Base-by-base conservation (phyloP, 225 moss, liverwort and hornwort genomes). In the Anthoceros angustus region DNA sequence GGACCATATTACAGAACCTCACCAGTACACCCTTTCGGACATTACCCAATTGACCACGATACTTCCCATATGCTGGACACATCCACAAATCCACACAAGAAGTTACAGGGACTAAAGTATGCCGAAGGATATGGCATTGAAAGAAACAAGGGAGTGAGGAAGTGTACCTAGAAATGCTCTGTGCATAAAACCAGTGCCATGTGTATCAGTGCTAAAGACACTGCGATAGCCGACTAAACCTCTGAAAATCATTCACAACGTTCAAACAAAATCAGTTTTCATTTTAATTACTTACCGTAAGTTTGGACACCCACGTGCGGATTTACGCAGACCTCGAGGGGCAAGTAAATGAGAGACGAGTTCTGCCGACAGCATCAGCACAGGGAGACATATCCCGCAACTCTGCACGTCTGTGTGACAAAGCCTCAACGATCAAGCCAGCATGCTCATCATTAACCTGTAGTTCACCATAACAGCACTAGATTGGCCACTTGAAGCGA, bases 101-200 rank as follows among this genome's bases (percentile, higher is more conserved):
- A 61, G 49, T 7, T 11, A 20, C 12, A 68, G 10, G 38, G 26
- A 61, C 10, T 48, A 39, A 14, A 1, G n/a, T 45, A 42, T 11
- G 18, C 41, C 39, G 8, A 6, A 64, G 32, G 10, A 21, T 64
- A 15, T 26, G 12, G 32, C 26, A 42, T 40, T 60, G 16, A 40
- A 62, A 21, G 42, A 40, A 41, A 42, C 16, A 25, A 64, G 63
- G 25, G 41, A 64, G 55, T 14, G 1, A 63, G 68, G 41, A 38
- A 71, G 10, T 72, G 61, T 72, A 82, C 81, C 80, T 5, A 95
- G 75, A 41, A 95, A 95, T 4, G 94, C 84, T 55, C 95, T 73
- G 73, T 95, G 95, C 91, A 95, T 81, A 60, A 95, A 95, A 50
- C 95, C 95, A 41, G 95, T 91, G 25, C 95, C 95, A 71, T 95